Evolutionary conservation across 805 yeast species (phyloP).

Genomic region (Saccharomyces eubayanus): DNA sequence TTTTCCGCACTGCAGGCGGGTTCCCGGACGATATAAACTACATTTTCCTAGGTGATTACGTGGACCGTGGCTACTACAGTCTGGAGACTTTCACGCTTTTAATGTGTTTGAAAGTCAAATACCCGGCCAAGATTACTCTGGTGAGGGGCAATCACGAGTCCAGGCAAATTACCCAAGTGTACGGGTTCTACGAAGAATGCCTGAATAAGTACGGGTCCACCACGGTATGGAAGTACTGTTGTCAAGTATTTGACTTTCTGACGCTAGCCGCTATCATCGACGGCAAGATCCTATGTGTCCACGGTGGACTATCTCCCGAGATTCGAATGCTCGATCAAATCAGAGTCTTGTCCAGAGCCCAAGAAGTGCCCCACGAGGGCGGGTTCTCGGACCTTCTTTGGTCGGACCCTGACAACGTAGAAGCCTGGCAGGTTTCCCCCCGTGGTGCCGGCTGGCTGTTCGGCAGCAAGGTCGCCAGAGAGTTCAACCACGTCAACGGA

Average conservation of each 20-base stretch:
- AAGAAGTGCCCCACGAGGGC: constrained; percentile 98
- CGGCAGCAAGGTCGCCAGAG: constrained; percentile 89
- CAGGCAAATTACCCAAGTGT: constrained; percentile 96
- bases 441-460: constrained; percentile 99
- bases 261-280: constrained; percentile 94
- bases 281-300: constrained; percentile 89
- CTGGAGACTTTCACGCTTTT: constrained; percentile 87
- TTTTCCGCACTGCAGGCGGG: constrained; percentile 88
- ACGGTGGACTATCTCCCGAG: constrained; percentile 96
- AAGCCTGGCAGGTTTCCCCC: constrained; percentile 96
- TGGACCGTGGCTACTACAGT: constrained; percentile 94
- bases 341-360: constrained; percentile 88
- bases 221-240: constrained; percentile 92
- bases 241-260: constrained; percentile 90
- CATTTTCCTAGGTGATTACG: constrained; percentile 90
- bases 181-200: constrained; percentile 96
- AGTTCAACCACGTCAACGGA: constrained; percentile 91
- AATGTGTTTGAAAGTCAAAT: constrained; percentile 87
- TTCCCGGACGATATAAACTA: constrained; percentile 77
- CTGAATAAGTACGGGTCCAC: constrained; percentile 87
- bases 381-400: constrained; percentile 96
- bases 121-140: constrained; percentile 75
- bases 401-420: constrained; percentile 97
- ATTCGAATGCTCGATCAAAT: constrained; percentile 96
- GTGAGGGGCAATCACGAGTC: constrained; percentile 98